A percentile compares a stretch with the other conserved stretches of the same genome.
phyloP scores from a whole-genome alignment of 768 basidiomycete species.

The Leucosporidium yakuticum region DNA sequence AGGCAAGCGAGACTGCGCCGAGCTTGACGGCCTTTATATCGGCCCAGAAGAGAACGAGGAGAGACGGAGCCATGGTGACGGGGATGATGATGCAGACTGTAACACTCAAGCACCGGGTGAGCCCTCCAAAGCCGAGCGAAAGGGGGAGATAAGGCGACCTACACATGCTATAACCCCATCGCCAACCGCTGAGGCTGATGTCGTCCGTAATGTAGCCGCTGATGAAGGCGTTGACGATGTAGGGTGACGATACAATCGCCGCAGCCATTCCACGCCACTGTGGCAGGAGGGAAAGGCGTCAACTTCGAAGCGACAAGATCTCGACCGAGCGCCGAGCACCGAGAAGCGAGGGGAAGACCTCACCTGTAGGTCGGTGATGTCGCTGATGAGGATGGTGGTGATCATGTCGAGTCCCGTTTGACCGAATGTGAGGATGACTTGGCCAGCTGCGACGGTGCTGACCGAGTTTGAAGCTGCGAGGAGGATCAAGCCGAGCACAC shows the following conservation, averaged over 20 bases:
- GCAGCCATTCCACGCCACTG: not conserved
- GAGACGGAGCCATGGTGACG: not conserved
- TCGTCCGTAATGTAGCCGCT: not conserved
- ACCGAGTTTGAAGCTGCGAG: not conserved
- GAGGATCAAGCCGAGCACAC: not conserved
- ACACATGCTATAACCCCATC: not conserved
- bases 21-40: not conserved
- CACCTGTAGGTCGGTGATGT: slow-evolving; percentile 4
- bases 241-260: not conserved
- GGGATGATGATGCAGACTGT: not conserved
- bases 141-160: no score
- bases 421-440: not conserved
- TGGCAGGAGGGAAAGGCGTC: no score
- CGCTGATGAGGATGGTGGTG: not conserved
- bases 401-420: not conserved
- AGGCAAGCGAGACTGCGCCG: slow-evolving; percentile 4
- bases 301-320: no score
- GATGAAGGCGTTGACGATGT: slow-evolving; percentile 6
- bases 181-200: not conserved
- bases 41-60: slow-evolving; percentile 4
- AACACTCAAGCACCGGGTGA: not conserved
- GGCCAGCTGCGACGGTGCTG: slow-evolving; percentile 1
- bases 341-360: no score
- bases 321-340: no score
- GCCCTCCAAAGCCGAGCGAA: no score